A percentile compares a stretch with the other conserved stretches of the same genome.
These are phyloP conservation scores for Aegilops sharonensis DNA, from an alignment of 176 grass and related monocot species.

Conservation along the genomic window DNA sequence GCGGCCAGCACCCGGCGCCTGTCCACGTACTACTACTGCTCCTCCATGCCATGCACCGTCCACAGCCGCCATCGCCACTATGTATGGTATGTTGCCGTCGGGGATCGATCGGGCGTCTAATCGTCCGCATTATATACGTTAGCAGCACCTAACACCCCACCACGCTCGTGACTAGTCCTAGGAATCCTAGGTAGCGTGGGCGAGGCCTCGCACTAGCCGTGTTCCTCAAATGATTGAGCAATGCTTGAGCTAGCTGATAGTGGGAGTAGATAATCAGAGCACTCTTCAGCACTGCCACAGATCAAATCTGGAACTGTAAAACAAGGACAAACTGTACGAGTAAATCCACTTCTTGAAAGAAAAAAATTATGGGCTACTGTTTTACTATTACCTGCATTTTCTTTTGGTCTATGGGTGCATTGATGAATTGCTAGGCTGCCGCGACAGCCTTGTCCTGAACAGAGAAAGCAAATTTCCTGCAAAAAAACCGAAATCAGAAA, in stretches of 20 bases:
- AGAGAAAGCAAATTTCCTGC: not conserved
- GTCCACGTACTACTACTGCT: not conserved
- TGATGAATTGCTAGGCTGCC: not conserved
- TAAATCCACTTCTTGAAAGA: not conserved
- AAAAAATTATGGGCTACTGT: too few relatives aligned
- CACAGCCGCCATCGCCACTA: too few relatives aligned
- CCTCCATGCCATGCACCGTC: slow-evolving; percentile 13
- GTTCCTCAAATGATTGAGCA: not conserved
- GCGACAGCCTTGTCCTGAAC: not conserved
- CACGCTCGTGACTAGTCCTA: not conserved
- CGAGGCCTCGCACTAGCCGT: not conserved
- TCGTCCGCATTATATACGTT: not conserved
- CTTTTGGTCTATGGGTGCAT: not conserved
- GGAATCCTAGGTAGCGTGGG: not conserved
- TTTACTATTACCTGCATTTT: not conserved
- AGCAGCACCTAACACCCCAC: not conserved
- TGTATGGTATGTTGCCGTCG: not conserved
- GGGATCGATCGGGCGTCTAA: slow-evolving; percentile 18
- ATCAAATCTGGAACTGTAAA: not conserved
- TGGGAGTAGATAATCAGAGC: not conserved
- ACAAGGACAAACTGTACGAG: too few relatives aligned
- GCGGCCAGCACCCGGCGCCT: slow-evolving; percentile 33
- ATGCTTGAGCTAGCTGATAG: not conserved
- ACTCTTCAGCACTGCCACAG: not conserved
- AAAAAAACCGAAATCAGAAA: too few relatives aligned